Conservation (phyloP, 148 eudicot species). For the Hydrangea macrophylla region DNA sequence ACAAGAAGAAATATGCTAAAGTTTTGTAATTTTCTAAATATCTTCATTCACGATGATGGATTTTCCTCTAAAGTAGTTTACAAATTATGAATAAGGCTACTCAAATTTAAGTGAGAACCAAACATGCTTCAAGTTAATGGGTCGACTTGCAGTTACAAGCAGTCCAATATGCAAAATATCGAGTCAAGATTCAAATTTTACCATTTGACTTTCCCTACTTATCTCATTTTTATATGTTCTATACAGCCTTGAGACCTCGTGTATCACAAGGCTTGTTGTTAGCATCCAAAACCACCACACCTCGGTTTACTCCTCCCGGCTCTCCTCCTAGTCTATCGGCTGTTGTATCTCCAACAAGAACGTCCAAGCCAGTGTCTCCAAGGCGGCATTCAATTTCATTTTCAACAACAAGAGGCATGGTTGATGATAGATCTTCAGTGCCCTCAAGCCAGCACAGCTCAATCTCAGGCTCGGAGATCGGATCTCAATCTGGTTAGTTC, state of each 20-base stretch:
- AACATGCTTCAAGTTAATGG: neutral
- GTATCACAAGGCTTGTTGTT: constrained; percentile 66
- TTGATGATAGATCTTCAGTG: constrained; percentile 42
- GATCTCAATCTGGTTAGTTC: constrained; percentile 46
- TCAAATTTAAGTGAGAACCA: too few species aligned
- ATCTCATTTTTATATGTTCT: neutral
- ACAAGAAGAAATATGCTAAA: too few species aligned
- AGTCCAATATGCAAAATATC: neutral
- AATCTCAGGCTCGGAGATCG: constrained; percentile 57
- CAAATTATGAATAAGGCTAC: too few species aligned
- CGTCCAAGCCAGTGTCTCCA: constrained; percentile 75
- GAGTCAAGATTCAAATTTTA: neutral
- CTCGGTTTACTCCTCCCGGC: constrained; percentile 84
- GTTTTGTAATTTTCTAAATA: too few species aligned
- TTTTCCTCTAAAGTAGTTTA: too few species aligned
- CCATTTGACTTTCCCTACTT: neutral
- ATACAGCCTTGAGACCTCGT: constrained; percentile 61
- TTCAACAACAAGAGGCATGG: constrained; percentile 59
- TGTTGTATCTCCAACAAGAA: constrained; percentile 64
- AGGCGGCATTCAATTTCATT: constrained; percentile 79
- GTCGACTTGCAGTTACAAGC: neutral
- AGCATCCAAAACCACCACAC: constrained; percentile 81
- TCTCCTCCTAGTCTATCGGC: constrained; percentile 79
- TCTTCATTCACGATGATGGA: too few species aligned
- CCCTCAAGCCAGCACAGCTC: constrained; percentile 60